phyloP scores from a whole-genome alignment of 768 basidiomycete genomes.

The Tulasnella sp. region DNA sequence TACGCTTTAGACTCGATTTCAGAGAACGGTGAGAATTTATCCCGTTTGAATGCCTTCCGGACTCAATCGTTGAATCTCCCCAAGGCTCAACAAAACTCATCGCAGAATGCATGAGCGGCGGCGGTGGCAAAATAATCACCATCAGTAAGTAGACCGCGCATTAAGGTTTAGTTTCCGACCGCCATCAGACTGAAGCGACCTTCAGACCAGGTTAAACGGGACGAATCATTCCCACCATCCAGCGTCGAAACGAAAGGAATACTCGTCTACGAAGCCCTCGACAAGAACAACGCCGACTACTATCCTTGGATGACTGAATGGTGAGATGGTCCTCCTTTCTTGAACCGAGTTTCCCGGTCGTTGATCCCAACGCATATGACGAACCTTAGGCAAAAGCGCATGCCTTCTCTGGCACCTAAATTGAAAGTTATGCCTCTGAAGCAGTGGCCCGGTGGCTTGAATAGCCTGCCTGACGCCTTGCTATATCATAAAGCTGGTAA shows the following conservation, averaged over 20 bases:
- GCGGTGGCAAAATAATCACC: conserved; percentile 16
- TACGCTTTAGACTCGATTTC: conserved; percentile 17
- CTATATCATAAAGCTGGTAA: conserved; percentile 29
- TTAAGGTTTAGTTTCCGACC: not conserved
- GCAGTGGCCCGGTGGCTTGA: conserved; percentile 26
- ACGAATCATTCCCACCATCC: not conserved
- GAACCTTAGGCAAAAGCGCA: not conserved
- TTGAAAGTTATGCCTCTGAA: conserved; percentile 21
- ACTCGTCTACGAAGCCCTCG: not conserved
- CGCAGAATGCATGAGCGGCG: conserved; percentile 1
- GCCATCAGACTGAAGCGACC: not conserved
- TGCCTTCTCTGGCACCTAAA: not conserved
- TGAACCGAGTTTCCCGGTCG: not conserved
- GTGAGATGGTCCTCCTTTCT: not conserved
- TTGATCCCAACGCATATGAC: not conserved
- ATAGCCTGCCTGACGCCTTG: conserved; percentile 28
- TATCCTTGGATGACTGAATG: conserved; percentile 1
- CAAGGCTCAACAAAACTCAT: conserved; percentile 18
- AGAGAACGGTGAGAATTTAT: conserved; percentile 8
- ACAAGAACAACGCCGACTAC: not conserved
- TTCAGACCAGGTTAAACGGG: not conserved
- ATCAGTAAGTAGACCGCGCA: not conserved
- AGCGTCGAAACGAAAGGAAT: not conserved
- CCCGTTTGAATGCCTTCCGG: not conserved
- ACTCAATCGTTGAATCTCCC: not conserved